These are phyloP conservation scores for Seiridium unicorne DNA, from an alignment of 2,329 filamentous ascomycete species.

Conservation along the genomic window DNA sequence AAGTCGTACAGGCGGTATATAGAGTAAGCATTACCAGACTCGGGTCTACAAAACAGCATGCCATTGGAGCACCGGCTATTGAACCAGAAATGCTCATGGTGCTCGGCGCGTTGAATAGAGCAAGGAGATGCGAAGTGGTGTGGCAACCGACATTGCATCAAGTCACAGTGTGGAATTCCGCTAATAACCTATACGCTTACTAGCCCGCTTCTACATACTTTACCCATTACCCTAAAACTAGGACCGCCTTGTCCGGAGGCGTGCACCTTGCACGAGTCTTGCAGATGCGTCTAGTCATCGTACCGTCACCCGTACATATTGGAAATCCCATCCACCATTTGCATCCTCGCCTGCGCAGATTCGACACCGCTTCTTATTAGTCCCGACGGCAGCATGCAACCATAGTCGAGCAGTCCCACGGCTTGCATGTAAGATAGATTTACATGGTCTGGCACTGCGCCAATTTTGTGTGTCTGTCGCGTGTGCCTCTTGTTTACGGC, in stretches of 20 bases:
- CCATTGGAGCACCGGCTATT: neutral
- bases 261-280: neutral
- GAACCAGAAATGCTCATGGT: neutral
- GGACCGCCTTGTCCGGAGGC: too few relatives aligned
- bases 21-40: too few relatives aligned
- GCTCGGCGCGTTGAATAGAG: neutral
- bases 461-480: neutral
- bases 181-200: neutral
- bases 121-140: slow-evolving; percentile 1
- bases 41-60: too few relatives aligned
- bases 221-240: too few relatives aligned
- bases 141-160: neutral
- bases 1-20: neutral
- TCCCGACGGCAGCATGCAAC: neutral
- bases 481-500: neutral
- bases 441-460: too few relatives aligned
- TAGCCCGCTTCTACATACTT: neutral
- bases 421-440: neutral
- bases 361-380: slow-evolving; percentile 1
- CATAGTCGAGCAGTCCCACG: neutral
- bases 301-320: neutral
- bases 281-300: neutral
- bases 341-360: neutral
- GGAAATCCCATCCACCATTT: neutral
- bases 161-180: slow-evolving; percentile 3